These are phyloP conservation scores for Salvia hispanica DNA, from an alignment of 257 asterid species.

Conservation along the genomic window DNA sequence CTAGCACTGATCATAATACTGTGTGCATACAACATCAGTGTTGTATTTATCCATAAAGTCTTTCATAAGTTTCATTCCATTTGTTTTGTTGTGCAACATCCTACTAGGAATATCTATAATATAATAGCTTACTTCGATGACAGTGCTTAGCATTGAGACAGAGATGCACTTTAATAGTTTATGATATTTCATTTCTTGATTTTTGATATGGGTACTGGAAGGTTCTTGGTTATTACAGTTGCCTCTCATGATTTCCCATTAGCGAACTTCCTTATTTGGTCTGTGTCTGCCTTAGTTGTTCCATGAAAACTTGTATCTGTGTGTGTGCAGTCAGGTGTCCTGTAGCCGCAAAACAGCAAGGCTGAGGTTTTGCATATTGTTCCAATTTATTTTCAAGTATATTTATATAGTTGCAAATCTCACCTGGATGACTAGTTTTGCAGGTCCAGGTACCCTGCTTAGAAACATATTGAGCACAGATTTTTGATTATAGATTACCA, in stretches of 20 bases:
- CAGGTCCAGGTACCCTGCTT: conserved; percentile 96
- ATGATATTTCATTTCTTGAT: too few relatives aligned
- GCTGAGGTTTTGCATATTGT: conserved; percentile 46
- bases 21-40: neutral
- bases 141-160: too few relatives aligned
- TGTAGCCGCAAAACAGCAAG: conserved; percentile 49
- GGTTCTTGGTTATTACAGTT: neutral
- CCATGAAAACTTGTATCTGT: neutral
- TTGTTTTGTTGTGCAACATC: neutral
- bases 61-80: neutral
- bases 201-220: neutral
- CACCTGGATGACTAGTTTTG: conserved; percentile 65
- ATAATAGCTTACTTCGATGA: too few relatives aligned
- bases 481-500: conserved; percentile 48
- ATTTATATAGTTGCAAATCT: conserved; percentile 32
- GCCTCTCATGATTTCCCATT: neutral
- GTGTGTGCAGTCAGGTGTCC: conserved; percentile 70
- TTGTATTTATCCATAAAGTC: neutral
- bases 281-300: neutral
- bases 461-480: conserved; percentile 35
- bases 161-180: neutral
- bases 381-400: neutral
- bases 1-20: neutral
- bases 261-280: too few relatives aligned
- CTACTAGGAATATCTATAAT: neutral